Conservation (phyloP, 2,329 filamentous ascomycete genomes). For the Magnaporthiopsis incrustans region DNA sequence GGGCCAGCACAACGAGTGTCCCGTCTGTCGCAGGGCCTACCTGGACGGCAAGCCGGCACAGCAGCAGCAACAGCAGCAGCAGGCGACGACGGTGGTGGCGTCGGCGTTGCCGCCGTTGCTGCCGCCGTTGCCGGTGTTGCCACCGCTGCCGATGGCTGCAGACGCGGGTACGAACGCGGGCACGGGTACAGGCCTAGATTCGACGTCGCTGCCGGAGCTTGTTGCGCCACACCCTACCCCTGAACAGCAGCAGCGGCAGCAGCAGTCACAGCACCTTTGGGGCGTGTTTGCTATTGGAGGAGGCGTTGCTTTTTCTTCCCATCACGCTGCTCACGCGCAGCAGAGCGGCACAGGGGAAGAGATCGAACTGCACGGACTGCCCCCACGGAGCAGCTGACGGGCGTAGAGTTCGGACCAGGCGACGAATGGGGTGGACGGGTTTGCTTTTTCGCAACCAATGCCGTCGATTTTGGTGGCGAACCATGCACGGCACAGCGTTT, state of each 20-base stretch:
- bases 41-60: too few species aligned
- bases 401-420: background rate
- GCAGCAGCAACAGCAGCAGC: background rate
- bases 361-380: background rate
- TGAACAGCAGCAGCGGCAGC: background rate
- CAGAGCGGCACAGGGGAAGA: too few species aligned
- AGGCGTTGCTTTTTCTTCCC: too few species aligned
- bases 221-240: background rate
- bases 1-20: background rate
- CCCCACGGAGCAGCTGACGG: background rate
- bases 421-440: background rate
- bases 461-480: background rate
- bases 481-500: background rate
- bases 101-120: too few species aligned
- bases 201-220: background rate
- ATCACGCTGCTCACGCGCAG: too few species aligned
- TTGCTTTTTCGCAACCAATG: background rate
- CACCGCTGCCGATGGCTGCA: too few species aligned
- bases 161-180: too few species aligned
- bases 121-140: too few species aligned
- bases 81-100: too few species aligned
- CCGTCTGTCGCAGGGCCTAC: background rate
- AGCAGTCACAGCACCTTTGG: too few species aligned
- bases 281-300: too few species aligned
- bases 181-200: too few species aligned